Evolutionary conservation across 306 rosid genomes (phyloP).

Genomic region (Astragalus glycyphyllos): DNA sequence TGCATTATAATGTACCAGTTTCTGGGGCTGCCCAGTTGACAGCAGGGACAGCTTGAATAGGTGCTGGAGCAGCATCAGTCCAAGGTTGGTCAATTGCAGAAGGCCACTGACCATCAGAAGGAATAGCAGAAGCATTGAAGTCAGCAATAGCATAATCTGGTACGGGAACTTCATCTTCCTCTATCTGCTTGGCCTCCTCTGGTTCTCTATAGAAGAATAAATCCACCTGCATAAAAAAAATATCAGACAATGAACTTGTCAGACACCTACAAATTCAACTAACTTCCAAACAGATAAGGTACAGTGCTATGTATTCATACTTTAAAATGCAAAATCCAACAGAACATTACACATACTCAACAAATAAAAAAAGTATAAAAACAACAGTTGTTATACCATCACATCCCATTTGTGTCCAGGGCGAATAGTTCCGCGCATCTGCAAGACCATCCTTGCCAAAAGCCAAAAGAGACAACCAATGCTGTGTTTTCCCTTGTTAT

Average conservation of each 20-base stretch:
- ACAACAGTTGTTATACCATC: constrained; percentile 57
- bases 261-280: constrained; percentile 41
- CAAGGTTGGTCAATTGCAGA: constrained; percentile 44
- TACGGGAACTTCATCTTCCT: constrained; percentile 71
- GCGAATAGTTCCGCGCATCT: constrained; percentile 81
- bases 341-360: not conserved
- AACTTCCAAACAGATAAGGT: too few relatives aligned
- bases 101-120: constrained; percentile 53
- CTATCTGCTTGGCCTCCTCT: constrained; percentile 75
- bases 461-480: constrained; percentile 96
- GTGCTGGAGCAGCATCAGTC: constrained; percentile 48
- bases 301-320: not conserved
- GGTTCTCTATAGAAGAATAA: constrained; percentile 91
- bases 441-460: constrained; percentile 89
- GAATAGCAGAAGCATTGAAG: constrained; percentile 41
- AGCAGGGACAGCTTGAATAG: constrained; percentile 51
- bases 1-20: constrained; percentile 31
- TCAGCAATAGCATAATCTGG: constrained; percentile 66
- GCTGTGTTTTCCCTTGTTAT: constrained; percentile 91
- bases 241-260: constrained; percentile 23
- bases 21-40: constrained; percentile 48
- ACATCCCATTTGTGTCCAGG: constrained; percentile 87
- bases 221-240: constrained; percentile 65
- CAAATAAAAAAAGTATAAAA: not conserved
- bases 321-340: not conserved